These are phyloP conservation scores for Lippia alba DNA, from an alignment of 305 asterid species.

Conservation along the genomic window DNA sequence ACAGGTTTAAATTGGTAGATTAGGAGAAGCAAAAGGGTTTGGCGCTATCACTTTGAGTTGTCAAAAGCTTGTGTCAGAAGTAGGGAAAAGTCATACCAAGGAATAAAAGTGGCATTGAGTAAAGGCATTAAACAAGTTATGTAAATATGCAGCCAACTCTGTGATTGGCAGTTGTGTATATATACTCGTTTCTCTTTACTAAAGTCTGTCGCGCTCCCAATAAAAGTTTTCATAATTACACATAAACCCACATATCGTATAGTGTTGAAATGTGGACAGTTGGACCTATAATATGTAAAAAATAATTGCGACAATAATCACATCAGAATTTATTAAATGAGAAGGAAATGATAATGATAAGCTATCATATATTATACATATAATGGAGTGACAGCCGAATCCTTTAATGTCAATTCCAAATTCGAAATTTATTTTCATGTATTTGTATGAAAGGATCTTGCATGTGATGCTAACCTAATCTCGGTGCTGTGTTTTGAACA, in stretches of 20 bases:
- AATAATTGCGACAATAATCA: constrained; percentile 24
- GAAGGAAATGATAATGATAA: background rate
- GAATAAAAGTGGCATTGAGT: background rate
- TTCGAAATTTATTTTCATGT: background rate
- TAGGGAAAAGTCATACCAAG: background rate
- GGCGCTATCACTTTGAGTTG: background rate
- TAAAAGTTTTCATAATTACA: background rate
- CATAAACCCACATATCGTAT: too few relatives aligned
- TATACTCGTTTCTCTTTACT: constrained; percentile 16
- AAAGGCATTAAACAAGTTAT: background rate
- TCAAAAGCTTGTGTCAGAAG: constrained; percentile 11
- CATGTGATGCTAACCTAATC: constrained; percentile 25
- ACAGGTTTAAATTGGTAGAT: too few relatives aligned
- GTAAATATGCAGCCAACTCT: constrained; percentile 14
- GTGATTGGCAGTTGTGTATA: background rate
- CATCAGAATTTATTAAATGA: constrained; percentile 13
- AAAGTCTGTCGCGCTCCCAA: constrained; percentile 9
- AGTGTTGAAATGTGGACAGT: background rate
- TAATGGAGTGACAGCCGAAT: constrained; percentile 3
- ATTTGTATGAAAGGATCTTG: background rate
- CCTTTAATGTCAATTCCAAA: background rate
- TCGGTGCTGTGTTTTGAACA: background rate
- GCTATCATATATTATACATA: background rate
- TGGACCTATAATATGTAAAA: constrained; percentile 8
- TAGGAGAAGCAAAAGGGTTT: background rate